These are phyloP conservation scores for Immersiella caudata DNA, from an alignment of 495 filamentous ascomycete species.

Conservation along the genomic window DNA sequence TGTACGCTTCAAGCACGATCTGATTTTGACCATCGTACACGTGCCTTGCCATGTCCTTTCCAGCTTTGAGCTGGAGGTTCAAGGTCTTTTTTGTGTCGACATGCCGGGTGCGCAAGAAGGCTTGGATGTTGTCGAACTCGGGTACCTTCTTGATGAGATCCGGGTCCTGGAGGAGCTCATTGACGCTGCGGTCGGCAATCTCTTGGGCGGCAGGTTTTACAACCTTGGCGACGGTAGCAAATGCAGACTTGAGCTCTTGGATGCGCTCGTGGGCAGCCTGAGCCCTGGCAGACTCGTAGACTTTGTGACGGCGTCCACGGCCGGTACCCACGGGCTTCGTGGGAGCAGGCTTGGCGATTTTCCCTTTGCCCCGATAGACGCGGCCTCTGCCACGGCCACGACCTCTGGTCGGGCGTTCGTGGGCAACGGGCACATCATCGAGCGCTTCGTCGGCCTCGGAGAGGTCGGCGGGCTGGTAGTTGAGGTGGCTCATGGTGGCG, in stretches of 20 bases:
- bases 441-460: constrained; percentile 30
- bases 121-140: constrained; percentile 34
- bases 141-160: constrained; percentile 36
- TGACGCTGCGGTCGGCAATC: constrained; percentile 45
- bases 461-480: constrained; percentile 15
- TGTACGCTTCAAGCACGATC: constrained; percentile 11
- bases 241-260: constrained; percentile 46
- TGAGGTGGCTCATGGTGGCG: constrained; percentile 21
- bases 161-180: constrained; percentile 38
- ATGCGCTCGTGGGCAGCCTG: constrained; percentile 53
- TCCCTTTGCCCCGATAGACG: constrained; percentile 29
- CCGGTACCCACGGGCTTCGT: constrained; percentile 36
- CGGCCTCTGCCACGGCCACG: constrained; percentile 38
- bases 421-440: constrained; percentile 21
- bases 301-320: constrained; percentile 49
- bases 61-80: constrained; percentile 1
- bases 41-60: not conserved
- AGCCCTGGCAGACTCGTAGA: constrained; percentile 40
- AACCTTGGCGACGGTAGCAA: constrained; percentile 37
- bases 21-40: constrained; percentile 28
- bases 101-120: constrained; percentile 38
- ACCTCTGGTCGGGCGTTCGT: constrained; percentile 29
- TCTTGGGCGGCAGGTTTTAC: constrained; percentile 48
- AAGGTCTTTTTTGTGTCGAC: constrained; percentile 21
- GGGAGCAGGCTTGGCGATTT: constrained; percentile 37